Evolutionary conservation across 2,329 filamentous ascomycete genomes (phyloP), one percentile per base, ranked within the genome.

Genomic region (Gaeumannomyces tritici): DNA sequence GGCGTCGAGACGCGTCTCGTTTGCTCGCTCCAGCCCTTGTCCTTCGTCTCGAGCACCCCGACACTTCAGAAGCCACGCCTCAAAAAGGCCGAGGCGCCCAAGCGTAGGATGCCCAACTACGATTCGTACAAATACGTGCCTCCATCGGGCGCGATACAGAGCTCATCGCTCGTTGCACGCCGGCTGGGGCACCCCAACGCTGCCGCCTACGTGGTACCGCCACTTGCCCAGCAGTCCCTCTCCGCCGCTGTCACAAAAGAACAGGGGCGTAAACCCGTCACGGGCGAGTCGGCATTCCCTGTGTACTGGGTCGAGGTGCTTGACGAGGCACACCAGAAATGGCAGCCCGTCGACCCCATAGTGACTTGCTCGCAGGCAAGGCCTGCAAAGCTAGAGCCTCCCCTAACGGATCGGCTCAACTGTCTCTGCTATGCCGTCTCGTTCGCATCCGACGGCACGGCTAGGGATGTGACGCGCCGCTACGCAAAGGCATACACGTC

Each of bases 301-400:
- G 82, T 98, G 3, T 98, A 92, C 71, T 99, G 95, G 95, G 88
- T 97, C 0, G 95, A 99, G 75, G 88, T 91, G 4, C 90, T 96
- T 66, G 93, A 97, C 66, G 80, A 86, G 61, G 89, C 89, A 0
- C 85, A 91, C 66, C 90, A 97, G 71, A 96, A 91, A 77, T 99
- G 95, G 95, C 84, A 96, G 62, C 83, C 91, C 0, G 85, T 95
- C 51, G 95, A 99, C 71, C 86, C 93, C 0, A 74, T 97, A 0
- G 91, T 95, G 2, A 96, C 93, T 0, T 81, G 84, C 62, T 89
- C 87, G 0, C 85, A 96, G 62, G 90, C 87, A 71, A 92, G 89
- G 64, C 85, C 91, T 0, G 82, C 81, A 33, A 86, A 83, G 58
- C 79, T 99, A 31, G 95, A 99, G 70, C 95, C 95, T 0, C 91